A percentile compares a stretch with the other conserved stretches of the same genome.
phyloP scores from a whole-genome alignment of 768 basidiomycete species.

The Tylopilus intermedius region DNA sequence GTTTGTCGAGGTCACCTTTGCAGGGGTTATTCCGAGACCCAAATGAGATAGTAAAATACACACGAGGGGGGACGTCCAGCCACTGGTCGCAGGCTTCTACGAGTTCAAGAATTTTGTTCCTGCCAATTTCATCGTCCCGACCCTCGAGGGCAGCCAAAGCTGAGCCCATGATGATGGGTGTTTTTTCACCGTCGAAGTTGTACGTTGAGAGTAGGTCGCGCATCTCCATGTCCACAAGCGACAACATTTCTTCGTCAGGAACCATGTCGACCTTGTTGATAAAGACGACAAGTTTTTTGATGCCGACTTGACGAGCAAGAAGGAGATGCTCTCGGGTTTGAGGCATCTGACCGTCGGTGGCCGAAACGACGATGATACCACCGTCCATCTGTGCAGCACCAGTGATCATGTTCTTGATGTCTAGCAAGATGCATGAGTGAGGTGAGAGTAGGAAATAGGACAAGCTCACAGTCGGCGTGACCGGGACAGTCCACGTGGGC shows the following conservation, averaged over 20 bases:
- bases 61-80: conserved; percentile 91
- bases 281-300: conserved; percentile 96
- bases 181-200: conserved; percentile 95
- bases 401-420: conserved; percentile 99
- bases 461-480: conserved; percentile 81
- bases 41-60: conserved; percentile 25
- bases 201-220: conserved; percentile 88
- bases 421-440: conserved; percentile 34
- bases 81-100: conserved; percentile 86
- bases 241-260: conserved; percentile 95
- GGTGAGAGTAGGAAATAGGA: background rate
- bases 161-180: conserved; percentile 97
- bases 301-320: conserved; percentile 95
- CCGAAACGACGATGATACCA: conserved; percentile 93
- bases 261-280: conserved; percentile 99
- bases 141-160: conserved; percentile 93
- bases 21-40: background rate
- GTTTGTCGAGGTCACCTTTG: conserved; percentile 91
- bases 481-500: conserved; percentile 98
- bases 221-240: conserved; percentile 99
- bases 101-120: conserved; percentile 73
- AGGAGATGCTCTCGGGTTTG: conserved; percentile 98
- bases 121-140: conserved; percentile 73
- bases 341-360: conserved; percentile 99
- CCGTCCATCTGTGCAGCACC: conserved; percentile 98